Evolutionary conservation across 179 eudicot species (phyloP), one percentile per base, ranked within the genome.

Genomic region (Kewa caespitosa): DNA sequence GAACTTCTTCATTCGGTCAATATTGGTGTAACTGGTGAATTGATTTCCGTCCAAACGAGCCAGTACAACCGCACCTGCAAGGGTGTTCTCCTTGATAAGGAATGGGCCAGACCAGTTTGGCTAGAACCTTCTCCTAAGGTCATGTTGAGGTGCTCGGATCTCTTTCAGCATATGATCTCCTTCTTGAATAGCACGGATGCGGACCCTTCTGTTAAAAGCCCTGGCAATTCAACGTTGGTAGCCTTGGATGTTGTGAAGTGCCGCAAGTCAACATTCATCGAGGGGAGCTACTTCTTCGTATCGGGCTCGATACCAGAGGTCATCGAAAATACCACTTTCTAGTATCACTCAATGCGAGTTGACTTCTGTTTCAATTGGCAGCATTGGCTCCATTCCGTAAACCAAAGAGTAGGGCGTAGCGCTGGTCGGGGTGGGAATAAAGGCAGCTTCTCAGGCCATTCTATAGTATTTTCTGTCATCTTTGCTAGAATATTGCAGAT

Each of bases 341-440:
- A 12, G 10, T 10, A 65, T 36, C 43, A 10, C 20, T 67, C 73
- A 2, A 67, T 36, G 15, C 67, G 38, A 5, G 54, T 13, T 7
- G 66, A 67, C 2, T 67, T 22, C 65, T 52, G 0, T n/a, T n/a
- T n/a, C n/a, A n/a, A n/a, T n/a, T n/a, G n/a, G n/a, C n/a, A n/a
- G n/a, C n/a, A n/a, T n/a, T n/a, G n/a, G n/a, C n/a, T n/a, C n/a
- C n/a, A n/a, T n/a, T n/a, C n/a, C n/a, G n/a, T n/a, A n/a, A n/a
- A 67, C 79, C 2, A 67, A 22, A 1, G 67, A 38, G 54, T 67
- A 76, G 11, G 55, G 73, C 3, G 73, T 76, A 6, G 57, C 2
- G 25, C 18, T 30, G 1, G 32, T 33, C 65, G 28, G 12, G 28
- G 32, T 9, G 65, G 14, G 32, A 25, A 60, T n/a, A n/a, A n/a